Base-by-base conservation (phyloP, 106 monocot species). In the Narthecium ossifragum region DNA sequence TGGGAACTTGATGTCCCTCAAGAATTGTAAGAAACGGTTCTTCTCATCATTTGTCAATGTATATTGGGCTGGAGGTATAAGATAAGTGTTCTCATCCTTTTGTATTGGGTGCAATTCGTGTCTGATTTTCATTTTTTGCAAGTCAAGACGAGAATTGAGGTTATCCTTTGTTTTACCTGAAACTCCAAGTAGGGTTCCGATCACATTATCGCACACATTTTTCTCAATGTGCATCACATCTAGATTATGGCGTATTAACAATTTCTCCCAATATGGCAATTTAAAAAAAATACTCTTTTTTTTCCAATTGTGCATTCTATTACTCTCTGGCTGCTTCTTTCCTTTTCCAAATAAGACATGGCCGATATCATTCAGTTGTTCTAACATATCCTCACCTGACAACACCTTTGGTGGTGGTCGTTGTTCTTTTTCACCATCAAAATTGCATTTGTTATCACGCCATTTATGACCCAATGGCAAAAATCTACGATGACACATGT, bases 211-310 rank as follows among this genome's bases (percentile, higher is more conserved):
- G 31, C 11, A 57, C 3, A 65, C 33, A 31, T 58, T 73, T n/a
- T 65, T 58, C 17, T 64, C 36, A 4, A 72, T 40, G 18, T 64
- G 57, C 57, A 57, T 72, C 6, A 21, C 46, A 57, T 72, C 37
- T 11, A 72, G 10, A 22, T 46, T 63, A 12, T 41, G 1, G 17
- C 10, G 41, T 14, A 43, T 43, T 17, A 43, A 18, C 14, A 11
- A 3, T 13, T 13, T 43, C 8, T 43, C 34, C 67, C 47, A 58
- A 49, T 68, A 57, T 6, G 57, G 33, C 20, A 68, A 48, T n/a
- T 24, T 3, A 26, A 23, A 55, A 24, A 71, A 63, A 29, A 71
- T 71, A 25, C 41, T 63, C 24, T 49, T 71, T 23, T 71, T 63
- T 23, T 46, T 27, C 62, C 61, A 43, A 17, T 31, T 31, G 18